phyloP scores from a whole-genome alignment of 352 stramenopile genomes.

The Phytophthora constricta region DNA sequence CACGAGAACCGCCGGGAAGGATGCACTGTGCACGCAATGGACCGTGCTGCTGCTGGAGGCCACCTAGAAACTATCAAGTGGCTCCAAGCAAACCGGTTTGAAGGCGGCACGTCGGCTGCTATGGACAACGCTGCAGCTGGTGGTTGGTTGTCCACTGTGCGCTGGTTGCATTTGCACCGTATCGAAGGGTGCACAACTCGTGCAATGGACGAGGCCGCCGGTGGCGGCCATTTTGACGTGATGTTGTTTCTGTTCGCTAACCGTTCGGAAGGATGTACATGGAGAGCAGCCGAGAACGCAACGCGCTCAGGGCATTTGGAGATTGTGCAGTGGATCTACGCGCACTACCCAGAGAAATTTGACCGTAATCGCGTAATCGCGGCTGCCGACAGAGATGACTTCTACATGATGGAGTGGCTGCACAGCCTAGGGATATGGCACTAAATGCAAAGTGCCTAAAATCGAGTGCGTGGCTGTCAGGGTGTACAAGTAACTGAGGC shows the following conservation, averaged over 20 bases:
- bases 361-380: conserved; percentile 41
- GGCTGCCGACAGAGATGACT: conserved; percentile 36
- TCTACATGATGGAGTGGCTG: conserved; percentile 45
- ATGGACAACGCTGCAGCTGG: background rate
- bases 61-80: background rate
- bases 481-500: too few species aligned
- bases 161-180: background rate
- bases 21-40: conserved; percentile 2
- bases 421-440: conserved; percentile 31
- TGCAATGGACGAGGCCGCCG: background rate
- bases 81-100: background rate
- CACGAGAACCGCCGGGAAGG: conserved; percentile 10
- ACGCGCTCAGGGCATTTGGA: conserved; percentile 7
- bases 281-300: background rate
- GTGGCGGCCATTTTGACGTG: conserved; percentile 6
- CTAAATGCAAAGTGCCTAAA: too few species aligned
- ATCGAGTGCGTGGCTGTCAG: too few species aligned
- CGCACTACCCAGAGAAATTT: conserved; percentile 11
- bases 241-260: conserved; percentile 7
- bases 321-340: conserved; percentile 18
- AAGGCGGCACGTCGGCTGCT: background rate
- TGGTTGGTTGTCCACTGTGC: background rate
- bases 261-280: conserved; percentile 1
- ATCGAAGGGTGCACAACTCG: background rate
- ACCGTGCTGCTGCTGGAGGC: conserved; percentile 4